Evolutionary conservation across 148 eudicot species (phyloP), one percentile per base, ranked within the genome.

Genomic region (Rheum nobile): DNA sequence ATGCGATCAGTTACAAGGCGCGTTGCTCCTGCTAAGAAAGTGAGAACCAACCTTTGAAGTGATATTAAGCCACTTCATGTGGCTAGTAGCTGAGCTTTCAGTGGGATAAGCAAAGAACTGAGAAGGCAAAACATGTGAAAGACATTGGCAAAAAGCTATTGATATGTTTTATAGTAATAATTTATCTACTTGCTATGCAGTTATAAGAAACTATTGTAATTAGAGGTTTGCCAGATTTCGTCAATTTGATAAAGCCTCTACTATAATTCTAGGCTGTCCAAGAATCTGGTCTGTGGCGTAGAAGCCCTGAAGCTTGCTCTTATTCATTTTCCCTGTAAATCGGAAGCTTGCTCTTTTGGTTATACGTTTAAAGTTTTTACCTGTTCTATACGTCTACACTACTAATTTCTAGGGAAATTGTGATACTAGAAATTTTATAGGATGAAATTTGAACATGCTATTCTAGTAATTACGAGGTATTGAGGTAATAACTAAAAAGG

Each of bases 1-100:
- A 89, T 93, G 98, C 88, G 98, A 72, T 83, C 92, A 74, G 87
- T 73, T 47, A 80, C 95, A 48, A 85, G 95, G 83, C 86, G 85
- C 63, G 74, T 93, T 67, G 54, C 88, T 48, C 81, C 82, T 8
- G 85, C 87, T 46, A 73, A 74, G 71, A 93, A 93, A 81, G 87
- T 85, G 16, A 86, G 84, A 82, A 87, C 91, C 72, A 93, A 85
- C 74, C 91, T 90, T 63, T 88, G 80, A 86, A 72, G 38, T 46
- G 74, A 41, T 37, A n/a, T 50, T 19, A 37, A 12, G 31, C 72
- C 31, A 54, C 61, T 54, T 22, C n/a, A 54, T 21, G 34, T 61
- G 28, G 67, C 42, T 69, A 46, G 46, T 35, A 19, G 42, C 29
- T 71, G 8, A 71, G 29, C 17, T 61, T 28, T 16, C 8, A 26